Conservation (phyloP, 352 stramenopile genomes). For the Phytophthora pisi region DNA sequence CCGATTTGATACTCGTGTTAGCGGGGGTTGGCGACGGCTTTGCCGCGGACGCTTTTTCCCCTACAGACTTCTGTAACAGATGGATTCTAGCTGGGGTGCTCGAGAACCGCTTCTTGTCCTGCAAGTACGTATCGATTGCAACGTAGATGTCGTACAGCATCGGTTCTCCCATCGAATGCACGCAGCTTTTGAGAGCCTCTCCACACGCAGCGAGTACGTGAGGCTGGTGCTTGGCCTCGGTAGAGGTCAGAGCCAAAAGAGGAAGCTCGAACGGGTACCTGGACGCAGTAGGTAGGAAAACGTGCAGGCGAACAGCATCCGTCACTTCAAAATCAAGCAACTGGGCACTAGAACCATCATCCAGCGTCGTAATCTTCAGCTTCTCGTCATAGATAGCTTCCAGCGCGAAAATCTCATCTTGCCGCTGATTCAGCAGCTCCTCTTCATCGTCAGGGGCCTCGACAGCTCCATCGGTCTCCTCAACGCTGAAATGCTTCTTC, state of each 20-base stretch:
- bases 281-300: conserved; percentile 54
- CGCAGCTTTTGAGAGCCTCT: conserved; percentile 55
- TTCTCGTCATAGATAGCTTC: conserved; percentile 88
- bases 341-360: conserved; percentile 27
- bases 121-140: conserved; percentile 61
- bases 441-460: conserved; percentile 33
- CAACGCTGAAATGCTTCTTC: conserved; percentile 45
- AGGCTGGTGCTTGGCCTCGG: conserved; percentile 40
- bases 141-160: conserved; percentile 86
- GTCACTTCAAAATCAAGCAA: conserved; percentile 55
- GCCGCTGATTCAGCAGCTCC: conserved; percentile 56
- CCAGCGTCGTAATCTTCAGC: conserved; percentile 38
- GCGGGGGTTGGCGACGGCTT: conserved; percentile 10
- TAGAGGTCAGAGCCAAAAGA: conserved; percentile 54
- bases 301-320: conserved; percentile 54
- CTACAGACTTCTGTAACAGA: conserved; percentile 30
- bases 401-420: conserved; percentile 81
- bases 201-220: conserved; percentile 57
- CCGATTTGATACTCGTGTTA: conserved; percentile 7
- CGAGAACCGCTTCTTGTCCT: conserved; percentile 33
- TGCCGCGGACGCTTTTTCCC: conserved; percentile 9
- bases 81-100: conserved; percentile 42
- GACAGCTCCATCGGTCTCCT: conserved; percentile 18
- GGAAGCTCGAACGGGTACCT: conserved; percentile 83
- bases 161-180: conserved; percentile 64